Base-by-base conservation (phyloP, 2,329 filamentous ascomycete genomes). In the Epicoccum sorghinum region DNA sequence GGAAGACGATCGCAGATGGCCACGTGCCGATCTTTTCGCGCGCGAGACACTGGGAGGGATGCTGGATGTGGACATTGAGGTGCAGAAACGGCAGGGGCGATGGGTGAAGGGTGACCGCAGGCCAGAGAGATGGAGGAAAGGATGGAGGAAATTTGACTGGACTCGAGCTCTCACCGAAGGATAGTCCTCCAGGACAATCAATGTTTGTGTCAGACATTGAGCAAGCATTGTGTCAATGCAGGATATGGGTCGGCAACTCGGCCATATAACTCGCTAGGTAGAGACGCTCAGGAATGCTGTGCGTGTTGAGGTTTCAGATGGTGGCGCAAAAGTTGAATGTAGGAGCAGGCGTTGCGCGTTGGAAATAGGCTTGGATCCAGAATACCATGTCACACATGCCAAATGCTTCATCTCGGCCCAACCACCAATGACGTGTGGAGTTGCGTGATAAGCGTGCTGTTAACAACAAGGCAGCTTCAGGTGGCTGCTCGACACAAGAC, bases 71-170 rank as follows among this genome's bases (percentile, higher is more conserved):
- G 91, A 87, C 59, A 86, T 89, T 3, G 88, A 96, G 62, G 80
- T 96, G 12, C 88, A 96, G 61, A 97, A 95, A 82, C 89, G 87
- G 74, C 93, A 98, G 76, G 95, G 93, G 0, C 81, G 88, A 52
- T 99, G 95, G 95, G 82, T 81, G 13, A 85, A 84, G 71, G 84
- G 83, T 3, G 89, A 89, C 64, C 72, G 79, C 32, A 82, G 93
- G 63, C 80, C 89, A 0, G 91, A 93, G 3, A 85, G 79, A 2
- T 99, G 96, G 69, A 88, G 85, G 78, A 93, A 88, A 78, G 82
- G 85, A 40, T 99, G 95, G 95, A 85, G 85, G 64, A 92, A 92
- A 77, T 97, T 95, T 79, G 95, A 99, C 79, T 99, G 95, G 88
- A 89, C 86, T 25, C 83, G 82, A 62, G 79, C 86, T 27, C 74